A percentile compares a stretch with the other conserved stretches of the same genome.
Evolutionary conservation across 805 yeast species (phyloP).

Genomic region (Candida ipomoeae): DNA sequence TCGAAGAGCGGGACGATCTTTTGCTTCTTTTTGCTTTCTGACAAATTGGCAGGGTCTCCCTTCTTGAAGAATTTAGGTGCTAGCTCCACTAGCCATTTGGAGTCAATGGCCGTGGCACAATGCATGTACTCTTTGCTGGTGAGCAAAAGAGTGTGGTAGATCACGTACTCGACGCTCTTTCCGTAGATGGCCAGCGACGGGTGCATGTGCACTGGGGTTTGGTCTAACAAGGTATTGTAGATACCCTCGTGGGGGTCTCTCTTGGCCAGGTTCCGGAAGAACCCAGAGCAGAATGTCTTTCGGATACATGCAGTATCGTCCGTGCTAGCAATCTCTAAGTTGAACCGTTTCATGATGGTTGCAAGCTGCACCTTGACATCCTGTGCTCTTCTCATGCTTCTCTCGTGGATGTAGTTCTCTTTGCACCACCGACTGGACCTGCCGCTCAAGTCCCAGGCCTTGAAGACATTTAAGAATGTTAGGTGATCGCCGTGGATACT

Average conservation of each 20-base stretch:
- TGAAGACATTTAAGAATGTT: conserved; percentile 74
- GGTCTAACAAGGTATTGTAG: conserved; percentile 57
- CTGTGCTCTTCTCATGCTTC: conserved; percentile 69
- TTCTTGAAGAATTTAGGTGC: conserved; percentile 74
- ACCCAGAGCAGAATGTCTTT: conserved; percentile 63
- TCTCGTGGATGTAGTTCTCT: conserved; percentile 75
- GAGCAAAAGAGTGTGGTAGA: conserved; percentile 76
- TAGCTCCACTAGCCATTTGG: conserved; percentile 67
- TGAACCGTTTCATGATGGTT: conserved; percentile 49
- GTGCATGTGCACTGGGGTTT: conserved; percentile 73
- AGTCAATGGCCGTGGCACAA: conserved; percentile 76
- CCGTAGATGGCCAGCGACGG: conserved; percentile 77
- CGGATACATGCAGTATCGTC: conserved; percentile 55
- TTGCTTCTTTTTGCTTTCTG: conserved; percentile 52
- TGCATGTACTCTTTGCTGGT: conserved; percentile 92
- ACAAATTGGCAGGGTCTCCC: conserved; percentile 47
- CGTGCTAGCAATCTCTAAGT: conserved; percentile 46
- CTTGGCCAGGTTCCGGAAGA: conserved; percentile 62
- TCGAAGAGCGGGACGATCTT: conserved; percentile 73
- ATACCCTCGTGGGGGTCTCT: conserved; percentile 55
- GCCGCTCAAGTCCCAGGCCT: conserved; percentile 60
- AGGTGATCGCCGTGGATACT: conserved; percentile 80
- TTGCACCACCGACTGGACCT: conserved; percentile 71
- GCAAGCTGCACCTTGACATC: conserved; percentile 75
- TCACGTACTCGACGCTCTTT: conserved; percentile 66